Base-by-base conservation (phyloP, 805 yeast species). In the Schizosaccharomyces lindneri region DNA sequence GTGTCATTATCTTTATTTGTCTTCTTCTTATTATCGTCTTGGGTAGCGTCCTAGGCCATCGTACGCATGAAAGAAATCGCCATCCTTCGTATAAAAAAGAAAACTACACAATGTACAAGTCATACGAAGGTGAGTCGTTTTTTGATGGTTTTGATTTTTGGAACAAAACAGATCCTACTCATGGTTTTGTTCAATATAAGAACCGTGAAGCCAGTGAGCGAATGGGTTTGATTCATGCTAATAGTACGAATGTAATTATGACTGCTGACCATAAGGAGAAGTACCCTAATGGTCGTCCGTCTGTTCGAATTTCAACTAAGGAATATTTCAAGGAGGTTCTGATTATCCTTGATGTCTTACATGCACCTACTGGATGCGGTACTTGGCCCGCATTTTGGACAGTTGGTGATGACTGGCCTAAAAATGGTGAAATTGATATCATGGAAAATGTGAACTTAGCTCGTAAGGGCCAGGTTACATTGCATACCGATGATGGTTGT, bases 331-430 rank as follows among this genome's bases (percentile, higher is more conserved):
- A 31, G 11, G 17, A 59, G 5, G 61, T 19, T 13, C 19, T 59
- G 15, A 17, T 59, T 31, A 46, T 46, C 24, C n/a, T 59, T 19
- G 55, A 59, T 29, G 15, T 59, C 6, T n/a, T 43, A 4, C 61
- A 59, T n/a, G 27, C 43, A 55, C 61, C 61, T 4, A n/a, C n/a
- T 41, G 61, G 61, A 29, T 59, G 61, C 27, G 61, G 61, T 21
- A 59, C 61, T 9, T 59, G 61, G 61, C 61, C 61, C 15, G 61
- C 61, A 46, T 59, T 59, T 19, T 59, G 61, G 61, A 59, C 55
- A n/a, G 15, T 24, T 31, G 48, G 55, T 31, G 55, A 41, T n/a
- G 11, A 57, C 31, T 59, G 61, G 61, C 61, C 61, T 17, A 46
- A 59, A 19, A 19, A 11, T 13, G 61, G 61, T n/a, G 61, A 59